A percentile compares a stretch with the other conserved stretches of the same genome.
Conservation (phyloP, 2,329 filamentous ascomycete genomes). For the Penicillium sp. region DNA sequence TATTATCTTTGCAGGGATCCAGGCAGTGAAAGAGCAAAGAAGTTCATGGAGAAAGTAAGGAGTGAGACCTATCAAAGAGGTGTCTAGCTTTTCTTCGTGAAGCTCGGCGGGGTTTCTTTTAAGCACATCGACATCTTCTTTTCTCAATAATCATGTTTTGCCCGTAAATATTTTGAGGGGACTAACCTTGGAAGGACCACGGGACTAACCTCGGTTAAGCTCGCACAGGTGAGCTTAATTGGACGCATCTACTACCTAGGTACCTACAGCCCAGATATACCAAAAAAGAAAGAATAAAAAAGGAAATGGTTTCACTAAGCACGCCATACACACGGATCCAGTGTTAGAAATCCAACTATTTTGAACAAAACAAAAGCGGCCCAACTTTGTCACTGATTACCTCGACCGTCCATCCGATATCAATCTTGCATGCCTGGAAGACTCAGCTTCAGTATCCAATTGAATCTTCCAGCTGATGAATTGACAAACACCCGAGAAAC, state of each 20-base stretch:
- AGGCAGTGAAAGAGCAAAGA: too few species aligned
- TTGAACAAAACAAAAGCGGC: slow-evolving; percentile 10
- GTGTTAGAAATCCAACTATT: slow-evolving; percentile 14
- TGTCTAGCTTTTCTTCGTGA: too few species aligned
- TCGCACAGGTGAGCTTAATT: background rate
- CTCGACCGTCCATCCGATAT: slow-evolving; percentile 7
- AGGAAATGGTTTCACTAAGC: slow-evolving; percentile 7
- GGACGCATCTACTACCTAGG: background rate
- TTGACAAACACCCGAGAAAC: slow-evolving; percentile 3
- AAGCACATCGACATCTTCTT: too few species aligned
- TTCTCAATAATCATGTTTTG: too few species aligned
- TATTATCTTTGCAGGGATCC: too few species aligned
- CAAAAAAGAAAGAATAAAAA: background rate
- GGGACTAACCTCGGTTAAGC: slow-evolving; percentile 11
- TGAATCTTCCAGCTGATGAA: slow-evolving; percentile 3
- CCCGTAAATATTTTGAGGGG: too few species aligned
- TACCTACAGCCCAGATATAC: slow-evolving; percentile 1
- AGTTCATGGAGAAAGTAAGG: too few species aligned
- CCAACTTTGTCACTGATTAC: slow-evolving; percentile 12
- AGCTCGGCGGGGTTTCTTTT: too few species aligned
- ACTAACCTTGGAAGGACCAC: too few species aligned
- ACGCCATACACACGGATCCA: slow-evolving; percentile 14
- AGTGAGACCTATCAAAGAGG: too few species aligned
- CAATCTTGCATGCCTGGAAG: slow-evolving; percentile 2
- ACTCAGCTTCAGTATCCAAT: slow-evolving; percentile 1